Base-by-base conservation (phyloP, 1,284 basidiomycete species). In the Neolentinus lepideus region DNA sequence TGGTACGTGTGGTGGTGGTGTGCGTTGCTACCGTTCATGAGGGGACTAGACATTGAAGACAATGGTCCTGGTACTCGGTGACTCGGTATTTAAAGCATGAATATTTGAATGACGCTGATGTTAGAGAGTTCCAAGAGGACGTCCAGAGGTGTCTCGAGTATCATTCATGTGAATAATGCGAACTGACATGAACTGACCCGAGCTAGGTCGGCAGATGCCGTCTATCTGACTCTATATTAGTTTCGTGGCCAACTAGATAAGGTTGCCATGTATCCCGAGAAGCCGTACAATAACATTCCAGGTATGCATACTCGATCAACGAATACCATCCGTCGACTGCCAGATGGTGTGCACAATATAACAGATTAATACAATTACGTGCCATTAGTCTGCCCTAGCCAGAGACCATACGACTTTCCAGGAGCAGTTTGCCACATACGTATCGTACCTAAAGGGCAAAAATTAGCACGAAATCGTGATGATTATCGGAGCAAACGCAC, bases 401-500 rank as follows among this genome's bases (percentile, higher is more conserved):
- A 98, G 58, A 98, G 75, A 51, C 95, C 94, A 64, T 98, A 98
- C 33, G 83, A 81, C 72, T 92, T 96, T 26, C 93, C 92, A 1
- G 95, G 94, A 31, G 84, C 90, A 16, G 92, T 96, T 73, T 98
- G 95, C 96, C 96, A 98, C 53, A 98, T 75, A 54, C 95, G 85
- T 65, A 98, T 97, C 1, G 95, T 98, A 51, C 87, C 90, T 88
- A 22, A 3, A n/a, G 38, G 21, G 12, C 8, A 14, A 33, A 36
- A 8, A 45, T 54, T 22, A 31, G 33, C 4, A 31, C 12, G 14
- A 16, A 31, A 21, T 24, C 10, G 27, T 26, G 26, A 33, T 12
- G 12, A 19, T 6, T 33, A 26, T 52, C 14, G 24, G 22, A 36
- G 9, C 16, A 22, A 21, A 64, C 83, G 71, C 60, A 85, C 84